phyloP scores from a whole-genome alignment of 345 rosid species.

The Syzygium jambos region DNA sequence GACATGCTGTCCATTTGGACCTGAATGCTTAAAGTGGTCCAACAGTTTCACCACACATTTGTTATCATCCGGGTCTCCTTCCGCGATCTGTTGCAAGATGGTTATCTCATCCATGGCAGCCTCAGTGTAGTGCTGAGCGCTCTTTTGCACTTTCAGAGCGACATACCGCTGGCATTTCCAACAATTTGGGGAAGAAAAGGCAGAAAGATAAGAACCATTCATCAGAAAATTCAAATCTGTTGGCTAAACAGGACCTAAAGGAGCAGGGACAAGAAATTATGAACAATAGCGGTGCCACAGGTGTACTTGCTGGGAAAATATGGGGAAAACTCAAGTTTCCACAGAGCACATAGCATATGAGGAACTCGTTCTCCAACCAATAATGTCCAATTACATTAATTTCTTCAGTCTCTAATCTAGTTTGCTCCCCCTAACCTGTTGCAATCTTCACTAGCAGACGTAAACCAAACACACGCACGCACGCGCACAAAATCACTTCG shows the following conservation, averaged over 20 bases:
- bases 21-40: slow-evolving; percentile 75
- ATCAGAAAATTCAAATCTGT: background rate
- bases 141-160: slow-evolving; percentile 64
- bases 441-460: background rate
- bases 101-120: slow-evolving; percentile 80
- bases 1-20: slow-evolving; percentile 73
- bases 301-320: background rate
- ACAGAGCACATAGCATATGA: background rate
- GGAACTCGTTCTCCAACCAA: background rate
- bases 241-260: background rate
- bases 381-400: background rate
- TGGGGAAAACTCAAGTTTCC: background rate
- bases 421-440: background rate
- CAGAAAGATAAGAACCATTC: background rate
- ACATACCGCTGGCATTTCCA: slow-evolving; percentile 35
- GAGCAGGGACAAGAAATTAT: background rate
- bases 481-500: background rate
- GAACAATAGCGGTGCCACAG: background rate
- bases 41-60: slow-evolving; percentile 66
- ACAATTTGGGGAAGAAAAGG: background rate
- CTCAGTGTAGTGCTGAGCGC: slow-evolving; percentile 72
- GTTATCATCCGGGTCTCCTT: slow-evolving; percentile 53
- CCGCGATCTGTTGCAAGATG: slow-evolving; percentile 60
- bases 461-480: background rate
- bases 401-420: background rate